Base-by-base conservation (phyloP, 495 filamentous ascomycete species). In the Baudoinia panamericana region DNA sequence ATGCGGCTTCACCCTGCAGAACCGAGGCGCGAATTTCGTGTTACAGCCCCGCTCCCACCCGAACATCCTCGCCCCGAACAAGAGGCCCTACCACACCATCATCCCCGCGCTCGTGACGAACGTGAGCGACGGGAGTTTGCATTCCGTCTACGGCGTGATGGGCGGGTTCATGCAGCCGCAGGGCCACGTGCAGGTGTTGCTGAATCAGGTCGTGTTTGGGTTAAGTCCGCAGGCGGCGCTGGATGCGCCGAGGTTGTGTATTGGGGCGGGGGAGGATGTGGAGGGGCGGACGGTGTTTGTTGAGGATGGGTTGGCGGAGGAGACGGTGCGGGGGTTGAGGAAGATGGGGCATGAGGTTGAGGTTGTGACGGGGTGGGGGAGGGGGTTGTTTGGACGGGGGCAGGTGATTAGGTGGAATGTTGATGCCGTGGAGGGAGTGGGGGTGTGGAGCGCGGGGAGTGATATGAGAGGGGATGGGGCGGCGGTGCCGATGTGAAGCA, bases 91-190 rank as follows among this genome's bases (percentile, higher is more conserved):
- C 57, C 92, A 96, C 56, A 97, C 90, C 39, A 96, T 97, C 60
- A 97, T 97, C 54, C 87, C 90, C 5, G 87, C 82, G 0, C 69
- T 95, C 58, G 72, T 90, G 32, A 96, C 90, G 3, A 81, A 85
- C 45, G 54, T 72, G 1, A 66, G 62, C 12, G 84, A 88, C 48
- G 70, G 69, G 15, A 74, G 66, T 13, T 60, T 97, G 42, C 80
- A 94, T 54, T 75, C 73, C 27, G 83, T 93, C 0, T 93, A 84
- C 49, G 92, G 90, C 32, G 86, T 94, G 34, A 96, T 96, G 90
- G 90, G 90, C 45, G 90, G 90, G 23, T 94, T 87, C 61, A 96
- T 97, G 92, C 90, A 97, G 65, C 90, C 90, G 0, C 90, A 96
- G 64, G 90, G 90, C 8, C 90, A 97, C 54, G 83, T 96, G 11